phyloP scores from a whole-genome alignment of 495 filamentous ascomycete species.

The Penicillium arizonense region DNA sequence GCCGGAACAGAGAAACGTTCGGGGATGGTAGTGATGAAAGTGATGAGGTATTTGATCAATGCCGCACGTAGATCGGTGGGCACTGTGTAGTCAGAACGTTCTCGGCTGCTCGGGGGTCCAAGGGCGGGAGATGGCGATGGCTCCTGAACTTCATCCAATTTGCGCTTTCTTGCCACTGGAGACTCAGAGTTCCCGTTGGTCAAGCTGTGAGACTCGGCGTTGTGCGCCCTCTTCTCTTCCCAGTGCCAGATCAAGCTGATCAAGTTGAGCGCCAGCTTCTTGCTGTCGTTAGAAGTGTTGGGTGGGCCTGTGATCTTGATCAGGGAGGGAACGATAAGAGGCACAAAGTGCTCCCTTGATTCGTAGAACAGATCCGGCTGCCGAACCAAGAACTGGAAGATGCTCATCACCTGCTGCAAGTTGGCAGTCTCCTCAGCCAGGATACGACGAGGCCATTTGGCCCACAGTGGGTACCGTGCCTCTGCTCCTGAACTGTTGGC shows the following conservation, averaged over 20 bases:
- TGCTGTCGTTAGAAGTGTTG: constrained; percentile 87
- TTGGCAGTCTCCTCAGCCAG: constrained; percentile 96
- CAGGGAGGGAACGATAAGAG: constrained; percentile 83
- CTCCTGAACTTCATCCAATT: constrained; percentile 56
- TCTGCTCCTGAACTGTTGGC: constrained; percentile 45
- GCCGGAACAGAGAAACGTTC: constrained; percentile 77
- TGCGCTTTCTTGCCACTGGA: constrained; percentile 73
- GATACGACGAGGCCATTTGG: constrained; percentile 85
- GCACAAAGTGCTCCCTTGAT: constrained; percentile 83
- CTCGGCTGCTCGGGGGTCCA: constrained; percentile 50
- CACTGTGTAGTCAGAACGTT: constrained; percentile 67
- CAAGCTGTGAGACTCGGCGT: constrained; percentile 32
- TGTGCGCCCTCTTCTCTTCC: constrained; percentile 77
- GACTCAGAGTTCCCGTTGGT: constrained; percentile 59
- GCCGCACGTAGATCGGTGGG: constrained; percentile 63
- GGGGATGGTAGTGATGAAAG: constrained; percentile 86
- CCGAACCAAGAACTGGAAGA: constrained; percentile 93
- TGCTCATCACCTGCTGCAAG: constrained; percentile 91
- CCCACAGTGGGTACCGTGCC: constrained; percentile 74
- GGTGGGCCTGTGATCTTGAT: constrained; percentile 83
- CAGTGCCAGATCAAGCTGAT: constrained; percentile 88
- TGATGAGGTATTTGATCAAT: constrained; percentile 88
- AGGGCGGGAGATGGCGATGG: constrained; percentile 38
- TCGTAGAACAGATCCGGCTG: constrained; percentile 95
- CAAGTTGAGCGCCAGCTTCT: constrained; percentile 86